These are phyloP conservation scores for Apiospora kogelbergensis DNA, from an alignment of 2,329 filamentous ascomycete species.

Conservation along the genomic window DNA sequence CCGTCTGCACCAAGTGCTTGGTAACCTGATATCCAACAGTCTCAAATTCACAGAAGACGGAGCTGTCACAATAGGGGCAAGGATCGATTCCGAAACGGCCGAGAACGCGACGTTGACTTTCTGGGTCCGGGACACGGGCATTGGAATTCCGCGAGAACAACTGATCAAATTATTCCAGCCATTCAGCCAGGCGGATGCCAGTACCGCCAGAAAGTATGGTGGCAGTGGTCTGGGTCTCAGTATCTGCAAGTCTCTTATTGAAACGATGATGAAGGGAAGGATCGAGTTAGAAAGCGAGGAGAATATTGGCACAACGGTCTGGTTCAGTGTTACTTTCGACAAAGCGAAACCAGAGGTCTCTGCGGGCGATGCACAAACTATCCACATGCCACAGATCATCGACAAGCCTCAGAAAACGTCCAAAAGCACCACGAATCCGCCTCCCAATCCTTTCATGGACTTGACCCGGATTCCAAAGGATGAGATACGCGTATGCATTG, in stretches of 20 bases:
- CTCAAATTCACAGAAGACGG: conserved; percentile 92
- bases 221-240: conserved; percentile 88
- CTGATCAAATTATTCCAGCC: conserved; percentile 86
- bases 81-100: conserved; percentile 68
- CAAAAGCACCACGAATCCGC: conserved; percentile 36
- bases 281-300: conserved; percentile 80
- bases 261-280: conserved; percentile 85
- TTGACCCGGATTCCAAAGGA: conserved; percentile 73
- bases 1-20: conserved; percentile 66
- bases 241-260: conserved; percentile 92
- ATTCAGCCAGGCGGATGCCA: conserved; percentile 89
- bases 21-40: conserved; percentile 88
- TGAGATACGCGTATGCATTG: conserved; percentile 84
- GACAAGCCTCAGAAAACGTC: conserved; percentile 29
- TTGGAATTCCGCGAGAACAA: conserved; percentile 82
- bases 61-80: conserved; percentile 79
- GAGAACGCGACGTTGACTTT: conserved; percentile 76
- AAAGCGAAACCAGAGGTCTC: conserved; percentile 69
- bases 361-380: conserved; percentile 52
- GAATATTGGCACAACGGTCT: conserved; percentile 68
- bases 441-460: conserved; percentile 55
- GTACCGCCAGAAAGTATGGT: conserved; percentile 86
- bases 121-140: conserved; percentile 86
- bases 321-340: conserved; percentile 82
- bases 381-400: conserved; percentile 39